Conservation (phyloP, 1,139 yeast species). For the Arxiozyma bovina region DNA sequence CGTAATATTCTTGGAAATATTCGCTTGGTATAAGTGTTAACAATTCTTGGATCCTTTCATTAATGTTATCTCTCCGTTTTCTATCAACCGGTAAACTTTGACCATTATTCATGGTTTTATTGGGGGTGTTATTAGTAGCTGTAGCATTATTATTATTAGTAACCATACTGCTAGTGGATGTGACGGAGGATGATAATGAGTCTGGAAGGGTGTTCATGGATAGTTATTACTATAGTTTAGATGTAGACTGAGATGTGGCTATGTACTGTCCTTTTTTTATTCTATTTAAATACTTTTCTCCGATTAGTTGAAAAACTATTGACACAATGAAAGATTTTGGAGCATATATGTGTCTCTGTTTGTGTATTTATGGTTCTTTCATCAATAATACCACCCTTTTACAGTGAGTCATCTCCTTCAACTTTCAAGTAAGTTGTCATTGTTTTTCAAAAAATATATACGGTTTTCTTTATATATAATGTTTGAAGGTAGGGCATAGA, state of each 20-base stretch:
- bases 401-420: not conserved
- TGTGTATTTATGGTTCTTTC: not conserved
- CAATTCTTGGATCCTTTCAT: conserved; percentile 79
- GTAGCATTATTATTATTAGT: not conserved
- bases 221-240: not conserved
- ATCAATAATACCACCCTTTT: not conserved
- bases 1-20: conserved; percentile 37
- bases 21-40: conserved; percentile 59
- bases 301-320: not conserved
- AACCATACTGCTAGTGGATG: conserved; percentile 12
- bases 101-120: not conserved
- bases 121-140: not conserved
- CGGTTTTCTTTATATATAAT: not conserved
- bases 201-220: conserved; percentile 15
- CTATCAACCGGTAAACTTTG: conserved; percentile 18
- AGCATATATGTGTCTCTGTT: not conserved
- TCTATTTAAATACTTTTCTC: too few relatives aligned
- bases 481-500: not conserved
- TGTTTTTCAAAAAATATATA: too few relatives aligned
- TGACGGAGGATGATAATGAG: conserved; percentile 14
- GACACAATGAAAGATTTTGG: not conserved
- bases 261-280: not conserved
- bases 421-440: not conserved
- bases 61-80: conserved; percentile 78
- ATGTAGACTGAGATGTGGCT: not conserved